Evolutionary conservation across 805 yeast species (phyloP), one percentile per base, ranked within the genome.

Genomic region (Ogataea zsoltii): DNA sequence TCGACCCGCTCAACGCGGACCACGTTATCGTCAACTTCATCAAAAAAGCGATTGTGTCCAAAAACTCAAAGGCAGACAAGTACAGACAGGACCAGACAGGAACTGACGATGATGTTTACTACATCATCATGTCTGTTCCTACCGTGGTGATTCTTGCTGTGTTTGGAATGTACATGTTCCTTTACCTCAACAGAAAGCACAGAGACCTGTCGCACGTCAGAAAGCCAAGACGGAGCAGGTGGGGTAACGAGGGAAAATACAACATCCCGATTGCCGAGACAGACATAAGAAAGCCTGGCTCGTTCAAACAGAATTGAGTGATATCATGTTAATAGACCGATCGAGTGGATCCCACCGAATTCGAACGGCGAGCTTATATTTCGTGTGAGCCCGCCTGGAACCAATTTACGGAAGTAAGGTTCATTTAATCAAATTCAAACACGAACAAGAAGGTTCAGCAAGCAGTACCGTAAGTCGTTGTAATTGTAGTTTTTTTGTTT

Each of bases 101-200:
- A 49, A 66, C 77, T 12, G 63, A 60, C 35, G 76, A 71, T 42
- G 70, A 68, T 43, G 66, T 68, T 25, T 67, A 84, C 61, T 80
- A 83, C 55, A 73, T 84, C 44, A 80, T 85, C 51, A 66, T 85
- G 67, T 70, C 85, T 9, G 76, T 85, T 62, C 95, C 95, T 14
- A 75, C 85, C 1, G 72, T 75, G 36, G 90, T 85, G 15, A 63
- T 79, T 13, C 48, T 86, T 23, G 76, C 83, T 10, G 81, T 79
- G 10, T 67, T 83, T 33, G 69, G 73, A 26, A 82, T 85, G 84
- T 86, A 84, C 61, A 51, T 81, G 48, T 85, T 86, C 63, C 71
- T 84, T 11, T 71, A 69, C 56, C 45, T 77, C 41, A 86, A 83
- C 57, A 75, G 70, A 46, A 68, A 72, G 28, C 82, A 80, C 55